Evolutionary conservation across 2,329 filamentous ascomycete genomes (phyloP).

Genomic region (Bimuria novae-zelandiae): DNA sequence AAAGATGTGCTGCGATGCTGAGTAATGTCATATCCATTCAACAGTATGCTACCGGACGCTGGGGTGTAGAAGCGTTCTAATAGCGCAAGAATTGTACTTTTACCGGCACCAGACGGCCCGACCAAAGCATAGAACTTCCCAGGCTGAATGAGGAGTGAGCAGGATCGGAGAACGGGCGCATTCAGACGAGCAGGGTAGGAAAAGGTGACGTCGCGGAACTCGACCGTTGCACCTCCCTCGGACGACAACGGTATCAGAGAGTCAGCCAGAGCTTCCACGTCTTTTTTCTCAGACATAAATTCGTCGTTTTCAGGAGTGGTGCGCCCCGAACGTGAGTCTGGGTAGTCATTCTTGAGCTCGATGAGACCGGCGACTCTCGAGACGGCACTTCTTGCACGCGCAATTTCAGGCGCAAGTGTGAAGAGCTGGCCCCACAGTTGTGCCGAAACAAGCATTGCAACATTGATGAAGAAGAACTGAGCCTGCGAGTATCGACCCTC

Average conservation of each 20-base stretch:
- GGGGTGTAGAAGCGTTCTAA: conserved; percentile 61
- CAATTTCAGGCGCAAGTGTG: conserved; percentile 74
- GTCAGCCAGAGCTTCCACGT: conserved; percentile 39
- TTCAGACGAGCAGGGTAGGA: conserved; percentile 68
- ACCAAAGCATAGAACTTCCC: conserved; percentile 68
- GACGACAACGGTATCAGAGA: conserved; percentile 66
- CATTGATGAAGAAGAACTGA: conserved; percentile 74
- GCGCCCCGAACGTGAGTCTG: conserved; percentile 72
- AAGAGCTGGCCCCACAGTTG: conserved; percentile 77
- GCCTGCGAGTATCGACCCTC: conserved; percentile 68
- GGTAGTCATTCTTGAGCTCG: conserved; percentile 34
- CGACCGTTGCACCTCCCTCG: conserved; percentile 58
- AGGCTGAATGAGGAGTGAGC: conserved; percentile 61
- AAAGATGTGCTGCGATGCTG: conserved; percentile 46
- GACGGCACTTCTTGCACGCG: conserved; percentile 66
- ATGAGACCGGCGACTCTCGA: conserved; percentile 77
- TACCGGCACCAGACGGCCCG: conserved; percentile 68
- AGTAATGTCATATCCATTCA: conserved; percentile 58
- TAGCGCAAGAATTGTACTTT: conserved; percentile 65
- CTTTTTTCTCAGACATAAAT: conserved; percentile 57
- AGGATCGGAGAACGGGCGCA: conserved; percentile 59
- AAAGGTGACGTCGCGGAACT: conserved; percentile 65
- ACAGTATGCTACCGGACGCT: conserved; percentile 54
- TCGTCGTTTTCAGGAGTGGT: conserved; percentile 76
- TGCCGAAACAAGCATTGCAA: conserved; percentile 72